Evolutionary conservation across 768 basidiomycete genomes (phyloP).

Genomic region (Lentinus tigrinus): DNA sequence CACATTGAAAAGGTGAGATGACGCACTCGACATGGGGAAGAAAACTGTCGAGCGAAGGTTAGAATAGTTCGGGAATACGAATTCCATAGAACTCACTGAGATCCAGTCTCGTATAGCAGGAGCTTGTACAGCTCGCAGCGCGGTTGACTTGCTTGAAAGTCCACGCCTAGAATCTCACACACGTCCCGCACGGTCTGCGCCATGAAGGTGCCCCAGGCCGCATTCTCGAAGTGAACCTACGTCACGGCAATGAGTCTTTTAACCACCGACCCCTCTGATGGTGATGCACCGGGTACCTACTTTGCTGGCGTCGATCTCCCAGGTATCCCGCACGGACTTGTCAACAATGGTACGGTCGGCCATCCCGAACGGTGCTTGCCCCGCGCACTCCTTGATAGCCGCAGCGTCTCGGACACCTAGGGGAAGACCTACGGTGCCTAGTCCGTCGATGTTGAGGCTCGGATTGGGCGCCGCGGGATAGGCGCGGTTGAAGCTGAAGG

Average conservation of each 20-base stretch:
- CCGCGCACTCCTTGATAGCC: constrained; percentile 33
- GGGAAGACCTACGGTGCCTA: constrained; percentile 46
- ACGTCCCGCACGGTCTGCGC: constrained; percentile 29
- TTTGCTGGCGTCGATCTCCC: constrained; percentile 45
- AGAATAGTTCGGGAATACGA: too few species aligned
- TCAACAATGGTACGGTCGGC: constrained; percentile 43
- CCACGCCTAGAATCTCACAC: constrained; percentile 38
- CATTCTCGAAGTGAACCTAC: constrained; percentile 40
- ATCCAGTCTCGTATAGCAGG: constrained; percentile 46
- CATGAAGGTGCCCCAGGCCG: constrained; percentile 39
- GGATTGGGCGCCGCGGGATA: constrained; percentile 41
- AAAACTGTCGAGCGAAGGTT: too few species aligned
- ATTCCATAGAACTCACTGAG: constrained; percentile 48
- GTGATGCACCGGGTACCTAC: constrained; percentile 3
- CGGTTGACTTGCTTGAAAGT: constrained; percentile 27
- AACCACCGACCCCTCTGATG: not conserved
- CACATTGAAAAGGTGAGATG: not conserved
- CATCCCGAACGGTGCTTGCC: constrained; percentile 46
- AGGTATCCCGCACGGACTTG: constrained; percentile 45
- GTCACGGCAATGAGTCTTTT: not conserved
- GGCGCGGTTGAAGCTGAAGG: constrained; percentile 30
- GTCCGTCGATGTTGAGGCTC: constrained; percentile 34
- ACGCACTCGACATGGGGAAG: constrained; percentile 47
- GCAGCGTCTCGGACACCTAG: constrained; percentile 39
- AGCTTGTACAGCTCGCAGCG: constrained; percentile 46